Conservation (phyloP, 2,329 filamentous ascomycete species). For the Cladosporium colombiae region DNA sequence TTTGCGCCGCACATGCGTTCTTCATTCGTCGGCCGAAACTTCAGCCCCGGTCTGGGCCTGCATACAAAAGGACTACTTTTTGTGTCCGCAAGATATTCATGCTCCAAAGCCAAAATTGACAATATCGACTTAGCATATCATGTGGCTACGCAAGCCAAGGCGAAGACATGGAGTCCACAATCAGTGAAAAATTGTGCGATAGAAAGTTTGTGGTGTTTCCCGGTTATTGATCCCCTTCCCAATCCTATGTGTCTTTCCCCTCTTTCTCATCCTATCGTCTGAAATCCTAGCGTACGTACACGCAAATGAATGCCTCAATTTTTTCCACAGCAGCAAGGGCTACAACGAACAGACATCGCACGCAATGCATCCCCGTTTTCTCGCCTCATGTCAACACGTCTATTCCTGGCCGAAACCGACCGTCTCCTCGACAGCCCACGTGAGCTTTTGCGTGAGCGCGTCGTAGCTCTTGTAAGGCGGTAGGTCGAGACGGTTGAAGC, state of each 20-base stretch:
- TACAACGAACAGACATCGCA: background rate
- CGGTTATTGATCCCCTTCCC: slow-evolving; percentile 2
- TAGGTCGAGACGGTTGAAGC: slow-evolving; percentile 96
- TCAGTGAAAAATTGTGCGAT: background rate
- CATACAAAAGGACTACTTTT: no score
- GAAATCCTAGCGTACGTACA: slow-evolving; percentile 5
- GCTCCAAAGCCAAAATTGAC: no score
- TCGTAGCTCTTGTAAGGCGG: slow-evolving; percentile 91
- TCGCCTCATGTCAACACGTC: slow-evolving; percentile 16
- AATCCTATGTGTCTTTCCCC: slow-evolving; percentile 2
- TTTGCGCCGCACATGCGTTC: background rate
- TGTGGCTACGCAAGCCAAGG: background rate
- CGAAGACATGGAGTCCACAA: background rate
- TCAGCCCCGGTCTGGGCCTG: no score
- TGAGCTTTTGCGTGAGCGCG: slow-evolving; percentile 82
- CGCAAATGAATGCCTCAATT: background rate
- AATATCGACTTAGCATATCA: no score
- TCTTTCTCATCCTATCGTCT: background rate
- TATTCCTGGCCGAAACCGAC: slow-evolving; percentile 99
- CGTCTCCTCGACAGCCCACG: slow-evolving; percentile 96
- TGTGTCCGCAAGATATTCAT: no score
- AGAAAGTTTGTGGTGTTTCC: background rate
- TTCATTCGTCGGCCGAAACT: background rate
- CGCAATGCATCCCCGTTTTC: background rate
- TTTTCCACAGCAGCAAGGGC: background rate